A percentile compares a stretch with the other conserved stretches of the same genome.
Evolutionary conservation across 2,329 filamentous ascomycete genomes (phyloP).

Genomic region (Pestalotiopsis sp.): DNA sequence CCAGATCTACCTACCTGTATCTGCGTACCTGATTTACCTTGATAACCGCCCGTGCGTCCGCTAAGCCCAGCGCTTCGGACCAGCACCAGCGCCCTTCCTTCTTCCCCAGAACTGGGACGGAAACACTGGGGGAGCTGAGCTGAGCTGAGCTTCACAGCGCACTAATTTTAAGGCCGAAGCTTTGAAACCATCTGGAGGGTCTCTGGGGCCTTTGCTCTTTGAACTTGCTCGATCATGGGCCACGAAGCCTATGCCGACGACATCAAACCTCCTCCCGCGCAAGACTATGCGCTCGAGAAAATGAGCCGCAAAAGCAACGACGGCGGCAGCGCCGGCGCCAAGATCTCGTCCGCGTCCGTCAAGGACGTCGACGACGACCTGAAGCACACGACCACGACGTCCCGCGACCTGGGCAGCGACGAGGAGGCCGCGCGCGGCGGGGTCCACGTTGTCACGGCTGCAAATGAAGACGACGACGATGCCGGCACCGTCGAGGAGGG

Average conservation of each 20-base stretch:
- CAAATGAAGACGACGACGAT: constrained; percentile 19
- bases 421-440: constrained; percentile 1
- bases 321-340: neutral
- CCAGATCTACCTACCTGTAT: too few species aligned
- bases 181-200: too few species aligned
- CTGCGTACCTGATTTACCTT: too few species aligned
- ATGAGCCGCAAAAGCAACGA: constrained; percentile 14
- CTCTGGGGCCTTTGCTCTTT: too few species aligned
- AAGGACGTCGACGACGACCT: neutral
- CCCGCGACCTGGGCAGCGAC: constrained; percentile 20
- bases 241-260: constrained; percentile 14
- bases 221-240: neutral
- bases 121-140: too few species aligned
- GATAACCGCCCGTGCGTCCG: too few species aligned
- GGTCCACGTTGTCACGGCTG: neutral
- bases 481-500: constrained; percentile 14
- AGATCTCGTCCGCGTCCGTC: neutral
- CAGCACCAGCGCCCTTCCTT: too few species aligned
- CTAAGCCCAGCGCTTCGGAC: too few species aligned
- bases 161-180: too few species aligned
- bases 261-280: constrained; percentile 18
- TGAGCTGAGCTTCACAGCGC: too few species aligned
- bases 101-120: too few species aligned
- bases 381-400: neutral
- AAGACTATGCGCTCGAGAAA: constrained; percentile 22